A percentile compares a stretch with the other conserved stretches of the same genome.
phyloP scores from a whole-genome alignment of 345 rosid species.

The Rhizophora mangle region DNA sequence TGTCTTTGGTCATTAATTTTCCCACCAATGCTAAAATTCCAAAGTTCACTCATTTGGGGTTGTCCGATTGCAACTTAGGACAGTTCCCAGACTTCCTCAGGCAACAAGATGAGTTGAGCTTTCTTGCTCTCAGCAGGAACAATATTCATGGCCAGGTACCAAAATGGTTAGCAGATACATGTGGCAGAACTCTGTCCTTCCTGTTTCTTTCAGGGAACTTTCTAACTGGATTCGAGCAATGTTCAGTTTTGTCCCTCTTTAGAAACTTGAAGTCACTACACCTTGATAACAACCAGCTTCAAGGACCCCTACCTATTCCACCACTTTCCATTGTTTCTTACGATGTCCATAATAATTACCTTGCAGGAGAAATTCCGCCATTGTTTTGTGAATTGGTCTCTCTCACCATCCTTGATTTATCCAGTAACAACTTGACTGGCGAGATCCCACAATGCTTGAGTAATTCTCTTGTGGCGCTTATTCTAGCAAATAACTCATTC shows the following conservation, averaged over 20 bases:
- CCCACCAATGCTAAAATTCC: not conserved
- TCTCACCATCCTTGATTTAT: slow-evolving; percentile 9
- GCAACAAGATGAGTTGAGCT: not conserved
- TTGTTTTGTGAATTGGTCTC: slow-evolving; percentile 7
- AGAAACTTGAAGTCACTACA: not conserved
- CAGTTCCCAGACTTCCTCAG: slow-evolving; percentile 20
- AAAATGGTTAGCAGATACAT: slow-evolving; percentile 15
- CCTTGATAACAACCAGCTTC: slow-evolving; percentile 19
- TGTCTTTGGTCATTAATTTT: not conserved
- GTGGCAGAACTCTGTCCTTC: accelerated
- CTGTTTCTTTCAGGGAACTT: slow-evolving; percentile 18
- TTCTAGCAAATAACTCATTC: not conserved
- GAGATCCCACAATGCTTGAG: slow-evolving; percentile 32
- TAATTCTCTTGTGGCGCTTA: not conserved
- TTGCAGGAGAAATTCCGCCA: slow-evolving; percentile 17
- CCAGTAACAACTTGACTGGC: slow-evolving; percentile 18
- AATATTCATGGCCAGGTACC: slow-evolving; percentile 23
- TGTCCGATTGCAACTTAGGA: slow-evolving; percentile 19
- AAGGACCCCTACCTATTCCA: slow-evolving; percentile 17
- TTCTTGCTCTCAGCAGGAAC: slow-evolving; percentile 16
- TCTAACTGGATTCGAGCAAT: slow-evolving; percentile 10
- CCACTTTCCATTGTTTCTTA: accelerated
- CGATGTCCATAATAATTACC: slow-evolving; percentile 14
- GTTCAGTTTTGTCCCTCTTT: accelerated
- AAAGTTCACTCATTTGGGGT: accelerated